phyloP scores from a whole-genome alignment of 768 basidiomycete species.

The Mycena crocata region DNA sequence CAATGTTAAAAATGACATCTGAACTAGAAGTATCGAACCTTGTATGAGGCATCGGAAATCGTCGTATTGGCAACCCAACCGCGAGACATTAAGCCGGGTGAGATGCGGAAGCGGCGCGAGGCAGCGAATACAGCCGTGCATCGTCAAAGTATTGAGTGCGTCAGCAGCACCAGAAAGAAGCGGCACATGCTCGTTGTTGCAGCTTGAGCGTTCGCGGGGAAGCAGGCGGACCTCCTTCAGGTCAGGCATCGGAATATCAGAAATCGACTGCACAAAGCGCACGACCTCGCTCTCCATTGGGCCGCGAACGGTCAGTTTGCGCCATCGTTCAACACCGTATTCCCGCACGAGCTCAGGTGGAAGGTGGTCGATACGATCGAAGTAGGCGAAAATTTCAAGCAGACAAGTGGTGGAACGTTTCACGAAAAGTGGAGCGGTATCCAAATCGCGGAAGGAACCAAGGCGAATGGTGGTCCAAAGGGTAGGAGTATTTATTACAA shows the following conservation, averaged over 20 bases:
- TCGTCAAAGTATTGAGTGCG: conserved; percentile 17
- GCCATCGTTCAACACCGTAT: conserved; percentile 12
- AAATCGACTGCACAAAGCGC: conserved; percentile 8
- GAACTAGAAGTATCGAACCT: conserved; percentile 12
- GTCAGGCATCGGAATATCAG: conserved; percentile 1
- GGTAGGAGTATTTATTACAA: conserved; percentile 39
- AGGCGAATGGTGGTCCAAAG: conserved; percentile 45
- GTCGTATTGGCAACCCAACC: conserved; percentile 17
- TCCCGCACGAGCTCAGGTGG: not conserved
- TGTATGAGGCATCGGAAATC: conserved; percentile 23
- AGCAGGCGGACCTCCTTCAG: conserved; percentile 13
- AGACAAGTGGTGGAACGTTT: conserved; percentile 40
- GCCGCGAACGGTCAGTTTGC: conserved; percentile 11
- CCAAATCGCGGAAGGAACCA: conserved; percentile 16
- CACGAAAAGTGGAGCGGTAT: conserved; percentile 35
- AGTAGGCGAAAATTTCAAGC: conserved; percentile 35
- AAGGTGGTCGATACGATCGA: conserved; percentile 10
- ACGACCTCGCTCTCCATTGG: not conserved
- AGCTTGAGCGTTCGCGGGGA: not conserved
- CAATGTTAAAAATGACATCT: not conserved
- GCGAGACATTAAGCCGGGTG: conserved; percentile 20
- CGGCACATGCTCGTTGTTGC: conserved; percentile 2
- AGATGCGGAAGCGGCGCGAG: conserved; percentile 26
- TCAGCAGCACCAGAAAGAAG: conserved; percentile 14
- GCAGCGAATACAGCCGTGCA: conserved; percentile 28